Evolutionary conservation across 106 monocot genomes (phyloP).

Genomic region (Dendrobium officinale): DNA sequence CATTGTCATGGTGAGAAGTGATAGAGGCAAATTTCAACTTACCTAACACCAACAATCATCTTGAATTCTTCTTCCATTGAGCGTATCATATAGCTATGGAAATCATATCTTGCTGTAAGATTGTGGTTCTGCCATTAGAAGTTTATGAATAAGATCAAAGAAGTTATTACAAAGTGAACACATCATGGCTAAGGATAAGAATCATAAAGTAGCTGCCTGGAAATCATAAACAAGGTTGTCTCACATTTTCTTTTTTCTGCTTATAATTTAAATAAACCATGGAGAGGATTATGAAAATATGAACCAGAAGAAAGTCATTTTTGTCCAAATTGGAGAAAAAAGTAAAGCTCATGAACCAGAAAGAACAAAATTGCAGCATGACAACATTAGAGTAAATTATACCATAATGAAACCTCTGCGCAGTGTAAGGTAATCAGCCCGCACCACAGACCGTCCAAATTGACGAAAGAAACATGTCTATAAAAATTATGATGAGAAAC

Average conservation of each 20-base stretch:
- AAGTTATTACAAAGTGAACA: neutral
- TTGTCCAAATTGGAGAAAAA: neutral
- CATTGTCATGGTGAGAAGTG: neutral
- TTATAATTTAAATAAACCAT: neutral
- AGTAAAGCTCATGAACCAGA: neutral
- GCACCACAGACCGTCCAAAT: conserved; percentile 77
- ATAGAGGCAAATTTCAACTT: conserved; percentile 4
- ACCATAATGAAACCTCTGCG: conserved; percentile 89
- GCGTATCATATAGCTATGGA: conserved; percentile 96
- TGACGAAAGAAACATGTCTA: conserved; percentile 93
- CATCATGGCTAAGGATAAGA: neutral
- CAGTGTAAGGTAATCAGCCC: conserved; percentile 91
- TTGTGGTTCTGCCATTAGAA: conserved; percentile 67
- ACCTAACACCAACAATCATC: conserved; percentile 95
- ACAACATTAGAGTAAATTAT: neutral
- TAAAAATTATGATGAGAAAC: conserved; percentile 3
- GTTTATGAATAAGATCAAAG: neutral
- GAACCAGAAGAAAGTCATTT: neutral
- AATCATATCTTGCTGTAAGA: conserved; percentile 72
- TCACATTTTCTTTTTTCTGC: too few species aligned
- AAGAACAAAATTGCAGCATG: neutral
- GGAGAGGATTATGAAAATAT: neutral
- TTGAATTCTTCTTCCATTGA: conserved; percentile 97
- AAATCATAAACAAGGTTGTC: too few species aligned
- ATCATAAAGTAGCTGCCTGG: too few species aligned